Base-by-base conservation (phyloP, 257 asterid species). In the Gentiana macrophylla region DNA sequence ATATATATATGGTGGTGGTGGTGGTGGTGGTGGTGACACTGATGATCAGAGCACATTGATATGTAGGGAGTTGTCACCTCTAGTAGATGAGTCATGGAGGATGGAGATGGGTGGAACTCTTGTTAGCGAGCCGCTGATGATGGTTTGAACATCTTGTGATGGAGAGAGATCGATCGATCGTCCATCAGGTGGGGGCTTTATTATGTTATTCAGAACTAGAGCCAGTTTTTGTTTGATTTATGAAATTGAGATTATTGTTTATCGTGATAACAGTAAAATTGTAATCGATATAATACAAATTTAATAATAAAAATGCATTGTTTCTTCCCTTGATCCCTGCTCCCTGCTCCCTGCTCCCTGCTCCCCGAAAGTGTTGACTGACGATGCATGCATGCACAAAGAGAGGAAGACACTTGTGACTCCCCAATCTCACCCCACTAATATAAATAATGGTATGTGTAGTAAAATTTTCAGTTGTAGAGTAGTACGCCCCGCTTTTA, bases 81-180 rank as follows among this genome's bases (percentile, higher is more conserved):
- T 83, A 32, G 95, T 83, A 32, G 98, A 87, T 72, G 81, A 70
- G 49, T 87, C 95, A 12, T 91, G 97, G 97, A 85, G 91, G 79
- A 87, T 91, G 98, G 95, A 87, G 64, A 83, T 81, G 88, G 94
- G 89, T 64, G 97, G 97, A 64, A 64, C 62, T 68, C 77, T 87
- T 72, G 81, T 61, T 70, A 71, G 79, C 35, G 84, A 82, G 66
- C 52, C 8, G 49, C 70, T 81, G 60, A 70, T 81, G 60, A 70
- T 78, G 36, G 60, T 74, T 67, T 78, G 74, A 70, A 57, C 10
- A 37, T 41, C 12, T 8, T 43, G 5, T 50, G 44, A 35, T 43
- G 49, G 38, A 50, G 8, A 45, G 8, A 36, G 12, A 43, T 32
- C 2, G 36, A 35, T 35, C 35, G 24, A 24, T 24, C 24, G 24